Percentiles rank a stretch among this genome's conserved stretches.
Evolutionary conservation across 768 basidiomycete genomes (phyloP).

Genomic region (Kondoa malvinella): DNA sequence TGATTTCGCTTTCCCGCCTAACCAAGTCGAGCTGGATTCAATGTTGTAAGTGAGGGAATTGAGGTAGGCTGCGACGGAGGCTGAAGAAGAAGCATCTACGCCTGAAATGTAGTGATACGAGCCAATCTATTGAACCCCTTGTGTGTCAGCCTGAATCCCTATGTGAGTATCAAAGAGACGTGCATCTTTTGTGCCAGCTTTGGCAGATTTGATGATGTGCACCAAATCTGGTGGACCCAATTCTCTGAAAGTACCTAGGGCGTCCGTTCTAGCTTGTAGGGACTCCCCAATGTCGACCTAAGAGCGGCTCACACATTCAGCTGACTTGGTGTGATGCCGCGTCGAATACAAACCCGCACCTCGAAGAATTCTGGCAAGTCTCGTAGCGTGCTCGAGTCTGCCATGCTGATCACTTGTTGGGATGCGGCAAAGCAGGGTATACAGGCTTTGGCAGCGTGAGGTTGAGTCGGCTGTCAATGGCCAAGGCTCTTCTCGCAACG

Average conservation of each 20-base stretch:
- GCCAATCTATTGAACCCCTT: conserved; percentile 44
- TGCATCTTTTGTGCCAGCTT: conserved; percentile 71
- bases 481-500: too few species aligned
- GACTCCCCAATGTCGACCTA: conserved; percentile 71
- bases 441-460: too few species aligned
- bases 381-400: too few species aligned
- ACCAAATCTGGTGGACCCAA: conserved; percentile 93
- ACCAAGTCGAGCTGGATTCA: conserved; percentile 83
- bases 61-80: conserved; percentile 91
- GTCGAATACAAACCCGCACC: conserved; percentile 36
- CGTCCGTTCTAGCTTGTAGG: conserved; percentile 75
- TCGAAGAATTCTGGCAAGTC: conserved; percentile 96
- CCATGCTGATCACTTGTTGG: too few species aligned
- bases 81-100: conserved; percentile 96
- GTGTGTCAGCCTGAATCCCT: neutral
- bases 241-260: conserved; percentile 81
- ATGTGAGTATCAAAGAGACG: conserved; percentile 29
- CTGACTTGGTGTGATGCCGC: neutral
- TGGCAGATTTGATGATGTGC: conserved; percentile 82
- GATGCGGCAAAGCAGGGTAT: too few species aligned
- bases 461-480: too few species aligned
- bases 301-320: neutral
- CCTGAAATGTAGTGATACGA: conserved; percentile 97
- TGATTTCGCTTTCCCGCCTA: conserved; percentile 46
- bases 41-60: conserved; percentile 91